Evolutionary conservation across 2,329 filamentous ascomycete genomes (phyloP).

Genomic region (Moelleriella libera): DNA sequence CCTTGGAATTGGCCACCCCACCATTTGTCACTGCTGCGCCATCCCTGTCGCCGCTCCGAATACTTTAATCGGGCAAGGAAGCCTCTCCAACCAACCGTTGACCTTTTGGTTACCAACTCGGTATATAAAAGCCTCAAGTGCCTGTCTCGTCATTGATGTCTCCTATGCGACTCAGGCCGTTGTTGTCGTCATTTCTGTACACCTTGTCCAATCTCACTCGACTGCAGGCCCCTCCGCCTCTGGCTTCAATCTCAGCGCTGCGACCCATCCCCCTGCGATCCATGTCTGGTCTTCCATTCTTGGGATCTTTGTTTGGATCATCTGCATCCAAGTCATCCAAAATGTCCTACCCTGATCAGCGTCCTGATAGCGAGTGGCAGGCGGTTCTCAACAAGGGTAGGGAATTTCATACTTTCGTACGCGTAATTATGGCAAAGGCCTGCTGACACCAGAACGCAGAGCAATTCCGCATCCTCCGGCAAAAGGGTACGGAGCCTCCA

Average conservation of each 20-base stretch:
- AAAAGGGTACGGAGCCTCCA: constrained; percentile 81
- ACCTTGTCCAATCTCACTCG: constrained; percentile 30
- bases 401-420: too few species aligned
- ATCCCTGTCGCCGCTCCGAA: not conserved
- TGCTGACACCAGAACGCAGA: constrained; percentile 34
- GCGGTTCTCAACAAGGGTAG: constrained; percentile 57
- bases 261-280: constrained; percentile 26
- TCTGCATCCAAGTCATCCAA: constrained; percentile 39
- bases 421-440: too few species aligned
- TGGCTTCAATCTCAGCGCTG: constrained; percentile 5
- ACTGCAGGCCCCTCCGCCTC: constrained; percentile 9
- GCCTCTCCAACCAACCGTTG: not conserved
- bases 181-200: constrained; percentile 32
- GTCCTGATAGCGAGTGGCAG: constrained; percentile 75
- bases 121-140: not conserved
- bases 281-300: constrained; percentile 67
- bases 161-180: constrained; percentile 36
- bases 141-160: constrained; percentile 2
- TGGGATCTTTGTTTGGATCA: constrained; percentile 61
- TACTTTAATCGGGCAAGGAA: not conserved
- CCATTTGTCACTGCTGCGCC: not conserved
- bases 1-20: constrained; percentile 3
- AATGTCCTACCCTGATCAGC: constrained; percentile 69
- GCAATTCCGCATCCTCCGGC: constrained; percentile 84
- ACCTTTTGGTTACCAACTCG: not conserved